Evolutionary conservation across 305 asterid genomes (phyloP).

Genomic region (Salvia sclarea): DNA sequence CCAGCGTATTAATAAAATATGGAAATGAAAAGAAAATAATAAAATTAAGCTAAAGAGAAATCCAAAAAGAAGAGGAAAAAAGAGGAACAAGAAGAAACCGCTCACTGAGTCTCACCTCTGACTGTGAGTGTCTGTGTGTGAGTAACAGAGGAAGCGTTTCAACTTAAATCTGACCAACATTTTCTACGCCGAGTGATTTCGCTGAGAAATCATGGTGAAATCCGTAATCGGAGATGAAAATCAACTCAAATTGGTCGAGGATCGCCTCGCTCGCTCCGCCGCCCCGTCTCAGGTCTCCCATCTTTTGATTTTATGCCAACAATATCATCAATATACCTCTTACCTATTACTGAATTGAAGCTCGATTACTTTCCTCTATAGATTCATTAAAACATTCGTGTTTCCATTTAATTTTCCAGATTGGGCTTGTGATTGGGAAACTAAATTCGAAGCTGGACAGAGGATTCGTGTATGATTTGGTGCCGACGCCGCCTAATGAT

Average conservation of each 20-base stretch:
- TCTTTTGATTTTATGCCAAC: not conserved
- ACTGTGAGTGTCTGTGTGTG: not conserved
- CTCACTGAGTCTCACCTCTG: not conserved
- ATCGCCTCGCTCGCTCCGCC: constrained; percentile 69
- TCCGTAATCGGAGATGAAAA: constrained; percentile 79
- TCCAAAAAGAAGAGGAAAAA: not conserved
- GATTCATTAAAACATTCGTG: not conserved
- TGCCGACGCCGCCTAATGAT: constrained; percentile 88
- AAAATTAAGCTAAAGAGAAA: too few species aligned
- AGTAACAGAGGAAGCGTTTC: not conserved
- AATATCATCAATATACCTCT: not conserved
- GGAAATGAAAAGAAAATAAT: too few species aligned
- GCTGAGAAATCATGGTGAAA: constrained; percentile 60
- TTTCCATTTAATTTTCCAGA: constrained; percentile 40
- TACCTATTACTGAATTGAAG: not conserved
- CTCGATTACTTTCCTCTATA: not conserved
- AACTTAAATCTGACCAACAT: constrained; percentile 2
- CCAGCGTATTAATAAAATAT: too few species aligned
- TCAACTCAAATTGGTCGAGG: constrained; percentile 64
- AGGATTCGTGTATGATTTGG: constrained; percentile 77
- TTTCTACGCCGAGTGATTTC: not conserved
- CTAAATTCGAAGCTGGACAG: constrained; percentile 67
- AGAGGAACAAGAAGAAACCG: not conserved
- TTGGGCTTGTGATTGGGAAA: constrained; percentile 89
- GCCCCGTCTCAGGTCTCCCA: constrained; percentile 59